phyloP scores from a whole-genome alignment of 2,329 filamentous ascomycete species.

The Lanzia echinophila region DNA sequence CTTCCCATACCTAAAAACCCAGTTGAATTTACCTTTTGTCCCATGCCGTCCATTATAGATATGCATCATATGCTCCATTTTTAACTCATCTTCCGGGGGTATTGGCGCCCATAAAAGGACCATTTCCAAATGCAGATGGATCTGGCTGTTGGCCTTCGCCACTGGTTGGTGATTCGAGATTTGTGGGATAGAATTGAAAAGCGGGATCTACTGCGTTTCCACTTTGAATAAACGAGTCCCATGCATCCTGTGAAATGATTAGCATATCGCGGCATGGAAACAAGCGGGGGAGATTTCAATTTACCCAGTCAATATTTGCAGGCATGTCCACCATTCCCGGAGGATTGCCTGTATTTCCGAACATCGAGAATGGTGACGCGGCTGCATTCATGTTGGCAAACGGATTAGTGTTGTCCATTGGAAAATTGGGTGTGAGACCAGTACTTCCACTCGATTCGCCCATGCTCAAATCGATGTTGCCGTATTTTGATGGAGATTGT shows the following conservation, averaged over 20 bases:
- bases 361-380: conserved; percentile 46
- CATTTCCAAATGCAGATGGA: conserved; percentile 21
- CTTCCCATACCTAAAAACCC: background rate
- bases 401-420: conserved; percentile 23
- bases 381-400: conserved; percentile 21
- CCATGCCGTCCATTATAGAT: background rate
- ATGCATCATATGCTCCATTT: background rate
- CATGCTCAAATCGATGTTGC: conserved; percentile 27
- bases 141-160: conserved; percentile 16
- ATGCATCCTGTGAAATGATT: conserved; percentile 46
- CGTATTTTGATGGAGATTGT: conserved; percentile 28
- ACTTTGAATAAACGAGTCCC: conserved; percentile 63
- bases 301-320: conserved; percentile 57
- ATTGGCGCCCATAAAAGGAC: conserved; percentile 32
- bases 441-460: conserved; percentile 29
- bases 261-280: background rate
- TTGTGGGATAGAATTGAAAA: conserved; percentile 27
- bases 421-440: conserved; percentile 37
- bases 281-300: conserved; percentile 18
- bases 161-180: conserved; percentile 18
- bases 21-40: background rate
- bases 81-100: conserved; percentile 25
- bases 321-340: conserved; percentile 47
- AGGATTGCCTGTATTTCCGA: conserved; percentile 35
- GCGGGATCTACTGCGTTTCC: conserved; percentile 32